phyloP scores from a whole-genome alignment of 2,329 filamentous ascomycete species.

The Alternaria arbusti region DNA sequence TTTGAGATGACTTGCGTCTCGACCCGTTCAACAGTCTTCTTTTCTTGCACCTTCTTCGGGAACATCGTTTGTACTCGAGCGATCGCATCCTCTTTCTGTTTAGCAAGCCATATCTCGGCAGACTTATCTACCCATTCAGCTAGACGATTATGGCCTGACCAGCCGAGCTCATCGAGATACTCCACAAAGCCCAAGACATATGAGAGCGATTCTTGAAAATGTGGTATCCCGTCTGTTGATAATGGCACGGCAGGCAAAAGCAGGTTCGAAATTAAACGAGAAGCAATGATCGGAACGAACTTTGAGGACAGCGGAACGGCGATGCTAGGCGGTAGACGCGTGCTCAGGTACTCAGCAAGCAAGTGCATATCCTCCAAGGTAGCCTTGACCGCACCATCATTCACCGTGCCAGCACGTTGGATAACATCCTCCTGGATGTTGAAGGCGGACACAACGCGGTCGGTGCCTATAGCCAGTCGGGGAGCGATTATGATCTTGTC shows the following conservation, averaged over 20 bases:
- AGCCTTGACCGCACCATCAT: conserved; percentile 37
- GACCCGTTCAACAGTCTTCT: conserved; percentile 77
- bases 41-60: conserved; percentile 68
- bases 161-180: conserved; percentile 66
- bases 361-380: conserved; percentile 41
- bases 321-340: conserved; percentile 58
- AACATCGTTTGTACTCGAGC: conserved; percentile 75
- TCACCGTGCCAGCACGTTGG: conserved; percentile 31
- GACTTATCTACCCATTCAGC: conserved; percentile 81
- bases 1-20: conserved; percentile 81
- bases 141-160: conserved; percentile 67
- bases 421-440: conserved; percentile 45
- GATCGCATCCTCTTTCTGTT: conserved; percentile 79
- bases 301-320: conserved; percentile 66
- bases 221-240: conserved; percentile 71
- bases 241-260: conserved; percentile 78
- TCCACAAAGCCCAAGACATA: conserved; percentile 69
- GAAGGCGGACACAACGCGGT: conserved; percentile 43
- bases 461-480: conserved; percentile 56
- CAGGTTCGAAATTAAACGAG: conserved; percentile 74
- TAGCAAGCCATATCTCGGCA: conserved; percentile 83
- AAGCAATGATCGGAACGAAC: conserved; percentile 73
- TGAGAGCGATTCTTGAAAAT: conserved; percentile 74
- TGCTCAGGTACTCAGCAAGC: conserved; percentile 59
- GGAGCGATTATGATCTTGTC: conserved; percentile 67